Evolutionary conservation across 2,329 filamentous ascomycete species (phyloP).

Genomic region (Xylariaceae sp.): DNA sequence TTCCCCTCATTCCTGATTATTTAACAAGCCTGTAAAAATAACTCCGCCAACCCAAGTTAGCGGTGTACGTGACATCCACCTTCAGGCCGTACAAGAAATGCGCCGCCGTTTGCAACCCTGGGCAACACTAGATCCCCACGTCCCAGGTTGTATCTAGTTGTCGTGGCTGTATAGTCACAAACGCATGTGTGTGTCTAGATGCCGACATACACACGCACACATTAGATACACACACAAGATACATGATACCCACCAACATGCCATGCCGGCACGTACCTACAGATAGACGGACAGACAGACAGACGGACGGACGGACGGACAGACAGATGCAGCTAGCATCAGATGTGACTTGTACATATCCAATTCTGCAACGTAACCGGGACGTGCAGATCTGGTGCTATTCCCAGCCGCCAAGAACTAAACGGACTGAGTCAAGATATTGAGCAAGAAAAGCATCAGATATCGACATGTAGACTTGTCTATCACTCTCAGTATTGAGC

Average conservation of each 20-base stretch:
- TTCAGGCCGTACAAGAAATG: slow-evolving; percentile 21
- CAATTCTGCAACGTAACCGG: neutral
- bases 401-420: neutral
- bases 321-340: neutral
- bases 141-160: slow-evolving; percentile 3
- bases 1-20: slow-evolving; percentile 2
- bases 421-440: neutral
- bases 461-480: neutral
- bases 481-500: neutral
- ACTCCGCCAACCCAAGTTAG: slow-evolving; percentile 19
- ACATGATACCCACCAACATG: neutral
- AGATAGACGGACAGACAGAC: no score
- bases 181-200: slow-evolving; percentile 5
- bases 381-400: neutral
- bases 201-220: slow-evolving; percentile 16
- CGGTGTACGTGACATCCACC: slow-evolving; percentile 15
- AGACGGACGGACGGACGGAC: no score
- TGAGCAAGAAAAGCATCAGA: neutral
- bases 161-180: slow-evolving; percentile 7
- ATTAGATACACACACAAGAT: neutral
- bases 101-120: slow-evolving; percentile 27
- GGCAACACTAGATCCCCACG: slow-evolving; percentile 17
- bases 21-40: slow-evolving; percentile 19
- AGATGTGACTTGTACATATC: slow-evolving; percentile 5
- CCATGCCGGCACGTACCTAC: slow-evolving; percentile 3